phyloP scores from a whole-genome alignment of 768 basidiomycete genomes.

The Chiua virens region DNA sequence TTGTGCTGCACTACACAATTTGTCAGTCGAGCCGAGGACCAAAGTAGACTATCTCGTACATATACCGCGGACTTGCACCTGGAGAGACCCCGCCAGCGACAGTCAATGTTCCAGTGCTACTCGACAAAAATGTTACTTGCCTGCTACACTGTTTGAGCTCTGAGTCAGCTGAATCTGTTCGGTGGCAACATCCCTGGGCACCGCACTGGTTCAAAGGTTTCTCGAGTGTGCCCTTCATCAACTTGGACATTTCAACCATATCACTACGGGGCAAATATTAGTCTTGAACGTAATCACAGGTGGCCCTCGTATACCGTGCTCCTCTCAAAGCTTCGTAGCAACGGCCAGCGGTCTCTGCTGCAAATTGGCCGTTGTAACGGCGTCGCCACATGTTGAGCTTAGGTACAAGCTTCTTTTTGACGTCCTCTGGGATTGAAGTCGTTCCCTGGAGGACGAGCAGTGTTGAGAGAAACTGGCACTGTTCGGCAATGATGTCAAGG shows the following conservation, averaged over 20 bases:
- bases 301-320: slow-evolving; percentile 23
- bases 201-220: slow-evolving; percentile 33
- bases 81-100: background rate
- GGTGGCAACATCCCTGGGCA: slow-evolving; percentile 27
- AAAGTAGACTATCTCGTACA: slow-evolving; percentile 28
- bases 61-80: slow-evolving; percentile 46
- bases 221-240: slow-evolving; percentile 33
- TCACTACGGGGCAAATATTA: slow-evolving; percentile 17
- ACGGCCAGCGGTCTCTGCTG: slow-evolving; percentile 36
- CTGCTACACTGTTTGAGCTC: slow-evolving; percentile 39
- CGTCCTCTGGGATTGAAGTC: slow-evolving; percentile 28
- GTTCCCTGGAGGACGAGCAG: slow-evolving; percentile 40
- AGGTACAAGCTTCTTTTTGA: slow-evolving; percentile 33
- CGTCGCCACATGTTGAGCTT: slow-evolving; percentile 36
- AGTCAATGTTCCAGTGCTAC: background rate
- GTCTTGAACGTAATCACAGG: background rate
- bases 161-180: slow-evolving; percentile 4
- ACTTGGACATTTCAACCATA: slow-evolving; percentile 28
- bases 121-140: slow-evolving; percentile 17
- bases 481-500: slow-evolving; percentile 30
- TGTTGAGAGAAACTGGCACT: slow-evolving; percentile 41
- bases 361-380: slow-evolving; percentile 28
- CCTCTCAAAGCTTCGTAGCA: slow-evolving; percentile 35
- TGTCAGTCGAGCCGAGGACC: background rate
- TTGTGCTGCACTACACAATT: slow-evolving; percentile 31